Base-by-base conservation (phyloP, 306 rosid genomes). In the Malus orientalis region DNA sequence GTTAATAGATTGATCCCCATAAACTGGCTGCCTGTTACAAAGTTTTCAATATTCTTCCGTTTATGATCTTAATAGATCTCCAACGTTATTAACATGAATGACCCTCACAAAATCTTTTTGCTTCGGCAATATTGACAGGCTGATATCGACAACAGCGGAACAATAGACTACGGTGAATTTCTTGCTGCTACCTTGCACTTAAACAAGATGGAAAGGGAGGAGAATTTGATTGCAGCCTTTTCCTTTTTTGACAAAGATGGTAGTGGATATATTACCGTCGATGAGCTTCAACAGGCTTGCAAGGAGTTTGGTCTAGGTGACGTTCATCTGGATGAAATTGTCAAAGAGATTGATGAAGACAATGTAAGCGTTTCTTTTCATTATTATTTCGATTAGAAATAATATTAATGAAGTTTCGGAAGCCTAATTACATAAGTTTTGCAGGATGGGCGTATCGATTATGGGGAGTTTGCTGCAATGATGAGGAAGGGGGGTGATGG, bases 381-480 rank as follows among this genome's bases (percentile, higher is more conserved):
- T 12, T 13, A 2, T 5, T 61, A 0, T 4, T 22, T 58, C 6
- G 32, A 53, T 20, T 0, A 12, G 73, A 3, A 55, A 14, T n/a
- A 36, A 36, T 15, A 57, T n/a, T 25, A 15, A 14, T 29, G 3
- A 51, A 51, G 55, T 4, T 49, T 8, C 22, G 6, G 8, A 14
- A 66, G 13, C 65, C 54, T 65, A 65, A 66, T 66, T 61, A 61
- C 42, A 1, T 49, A 20, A 27, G 67, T 66, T 69, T 79, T 9
- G 70, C 85, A 94, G 98, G 98, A 94, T 36, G 96, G 98, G 53
- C 89, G 88, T 66, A 94, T 94, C 53, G 98, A 94, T 86, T 94
- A 87, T 60, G 88, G 71, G 19, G 98, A 94, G 79, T 94, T 94
- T 85, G 87, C 84, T 23, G 91, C 98, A 22, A 94, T 94, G 98